phyloP scores from a whole-genome alignment of 1,284 basidiomycete genomes.

The Meira miltonrushii region DNA sequence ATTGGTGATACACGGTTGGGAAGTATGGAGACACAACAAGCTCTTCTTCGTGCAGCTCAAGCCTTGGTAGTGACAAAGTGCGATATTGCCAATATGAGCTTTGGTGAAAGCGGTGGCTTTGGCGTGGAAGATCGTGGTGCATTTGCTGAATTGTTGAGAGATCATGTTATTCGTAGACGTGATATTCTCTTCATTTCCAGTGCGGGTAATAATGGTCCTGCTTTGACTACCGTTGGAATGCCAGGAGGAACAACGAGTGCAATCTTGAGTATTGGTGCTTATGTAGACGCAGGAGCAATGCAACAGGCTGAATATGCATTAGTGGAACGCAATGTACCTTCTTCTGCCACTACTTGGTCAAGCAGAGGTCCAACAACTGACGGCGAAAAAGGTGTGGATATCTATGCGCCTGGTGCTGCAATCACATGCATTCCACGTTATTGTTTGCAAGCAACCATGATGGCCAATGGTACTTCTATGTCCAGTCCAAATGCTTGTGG shows the following conservation, averaged over 20 bases:
- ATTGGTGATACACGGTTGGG: conserved; percentile 43
- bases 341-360: conserved; percentile 52
- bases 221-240: conserved; percentile 51
- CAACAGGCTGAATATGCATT: conserved; percentile 53
- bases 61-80: conserved; percentile 50
- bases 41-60: conserved; percentile 52
- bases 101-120: conserved; percentile 51
- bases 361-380: conserved; percentile 51
- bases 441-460: conserved; percentile 48
- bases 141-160: conserved; percentile 43
- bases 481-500: conserved; percentile 51
- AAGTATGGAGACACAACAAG: conserved; percentile 52
- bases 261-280: conserved; percentile 51
- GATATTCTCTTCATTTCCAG: conserved; percentile 47
- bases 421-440: conserved; percentile 53
- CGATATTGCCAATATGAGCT: conserved; percentile 53
- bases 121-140: conserved; percentile 50
- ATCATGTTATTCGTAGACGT: conserved; percentile 44
- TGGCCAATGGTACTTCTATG: conserved; percentile 54
- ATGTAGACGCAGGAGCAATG: conserved; percentile 51
- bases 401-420: conserved; percentile 53
- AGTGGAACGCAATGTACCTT: conserved; percentile 46
- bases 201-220: conserved; percentile 52
- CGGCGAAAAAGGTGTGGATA: conserved; percentile 46
- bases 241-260: conserved; percentile 51